Conservation (phyloP, 139 green algal species). For the Closterium sp. region DNA sequence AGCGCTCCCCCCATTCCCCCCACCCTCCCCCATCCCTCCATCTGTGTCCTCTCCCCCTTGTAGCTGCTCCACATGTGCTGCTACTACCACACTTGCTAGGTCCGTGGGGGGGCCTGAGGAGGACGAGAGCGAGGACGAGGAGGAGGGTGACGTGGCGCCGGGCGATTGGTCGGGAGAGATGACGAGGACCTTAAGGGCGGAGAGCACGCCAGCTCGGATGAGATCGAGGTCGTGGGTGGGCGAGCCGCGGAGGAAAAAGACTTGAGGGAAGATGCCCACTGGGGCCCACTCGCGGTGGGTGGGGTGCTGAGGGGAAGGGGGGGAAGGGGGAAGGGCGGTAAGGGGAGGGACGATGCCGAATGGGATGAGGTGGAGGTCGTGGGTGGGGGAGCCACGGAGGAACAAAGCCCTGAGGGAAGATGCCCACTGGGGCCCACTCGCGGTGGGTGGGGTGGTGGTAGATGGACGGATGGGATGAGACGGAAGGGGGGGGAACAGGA, state of each 20-base stretch:
- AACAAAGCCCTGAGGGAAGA: slow-evolving; percentile 22
- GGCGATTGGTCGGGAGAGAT: background rate
- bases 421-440: slow-evolving; percentile 24
- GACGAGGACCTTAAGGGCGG: slow-evolving; percentile 12
- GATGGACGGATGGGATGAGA: too few relatives aligned
- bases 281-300: slow-evolving; percentile 18
- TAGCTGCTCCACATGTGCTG: background rate
- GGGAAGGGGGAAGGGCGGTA: background rate
- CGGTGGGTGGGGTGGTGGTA: background rate
- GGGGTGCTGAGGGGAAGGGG: background rate
- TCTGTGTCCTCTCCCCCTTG: background rate
- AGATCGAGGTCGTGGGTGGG: slow-evolving; percentile 33
- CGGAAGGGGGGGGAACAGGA: background rate
- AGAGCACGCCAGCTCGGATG: slow-evolving; percentile 29
- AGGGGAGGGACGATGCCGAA: background rate
- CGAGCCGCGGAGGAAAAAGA: slow-evolving; percentile 31
- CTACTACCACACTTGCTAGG: background rate
- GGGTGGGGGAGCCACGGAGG: slow-evolving; percentile 11
- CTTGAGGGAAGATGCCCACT: slow-evolving; percentile 16
- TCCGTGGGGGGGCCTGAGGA: background rate
- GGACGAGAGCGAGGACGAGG: background rate
- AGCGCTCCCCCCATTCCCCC: background rate
- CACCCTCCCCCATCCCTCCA: background rate
- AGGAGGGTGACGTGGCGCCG: background rate
- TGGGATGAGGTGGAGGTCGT: slow-evolving; percentile 28